Base-by-base conservation (phyloP, 805 yeast species). In the Tetrapisispora nanseiensis region DNA sequence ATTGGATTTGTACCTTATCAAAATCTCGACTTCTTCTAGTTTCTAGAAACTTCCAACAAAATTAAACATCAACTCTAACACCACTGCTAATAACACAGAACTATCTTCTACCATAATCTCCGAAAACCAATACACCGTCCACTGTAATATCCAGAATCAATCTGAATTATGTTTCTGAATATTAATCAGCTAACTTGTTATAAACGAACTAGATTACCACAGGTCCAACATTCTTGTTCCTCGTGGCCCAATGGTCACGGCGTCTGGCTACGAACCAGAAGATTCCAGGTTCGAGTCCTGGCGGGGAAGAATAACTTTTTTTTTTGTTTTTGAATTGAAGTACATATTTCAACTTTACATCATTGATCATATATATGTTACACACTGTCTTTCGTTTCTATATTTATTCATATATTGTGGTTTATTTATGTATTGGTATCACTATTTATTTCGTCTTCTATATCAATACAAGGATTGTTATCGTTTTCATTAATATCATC, bases 171-270 rank as follows among this genome's bases (percentile, higher is more conserved):
- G n/a, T n/a, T n/a, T n/a, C n/a, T n/a, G n/a, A n/a, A n/a, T n/a
- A n/a, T n/a, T n/a, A n/a, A n/a, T n/a, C n/a, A n/a, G n/a, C n/a
- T n/a, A n/a, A n/a, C n/a, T n/a, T n/a, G n/a, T n/a, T n/a, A n/a
- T n/a, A n/a, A n/a, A n/a, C n/a, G n/a, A n/a, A n/a, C n/a, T n/a
- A n/a, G n/a, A n/a, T n/a, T n/a, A n/a, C n/a, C n/a, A n/a, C n/a
- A n/a, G n/a, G n/a, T n/a, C n/a, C n/a, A n/a, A 33, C 65, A 46
- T 63, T 65, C 54, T 68, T 67, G 71, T 75, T 75, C 80, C 79
- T 75, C 80, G 76, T 75, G 80, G 79, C 80, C 80, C 78, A 75
- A 75, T 75, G 80, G 80, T 75, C 77, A 74, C 75, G 80, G 79
- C 79, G 79, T 75, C 78, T 73, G 80, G 78, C 79, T 75, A 74